Evolutionary conservation across 768 basidiomycete genomes (phyloP).

Genomic region (Mycena epipterygia): DNA sequence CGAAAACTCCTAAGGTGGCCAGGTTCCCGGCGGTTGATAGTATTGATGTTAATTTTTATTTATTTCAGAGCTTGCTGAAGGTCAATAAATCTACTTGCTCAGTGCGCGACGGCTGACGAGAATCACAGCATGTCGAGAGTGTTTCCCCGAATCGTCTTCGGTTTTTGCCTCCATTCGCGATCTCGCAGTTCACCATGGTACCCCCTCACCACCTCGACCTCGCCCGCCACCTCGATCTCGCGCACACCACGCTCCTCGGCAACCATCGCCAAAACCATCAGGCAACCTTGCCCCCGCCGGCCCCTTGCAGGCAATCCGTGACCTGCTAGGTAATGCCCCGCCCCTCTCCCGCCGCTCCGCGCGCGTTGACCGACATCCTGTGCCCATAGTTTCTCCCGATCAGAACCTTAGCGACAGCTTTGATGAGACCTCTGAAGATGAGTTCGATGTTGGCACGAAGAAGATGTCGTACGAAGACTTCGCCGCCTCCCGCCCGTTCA

Average conservation of each 20-base stretch:
- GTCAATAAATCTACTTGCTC: background rate
- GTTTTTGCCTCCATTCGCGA: background rate
- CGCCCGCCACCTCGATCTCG: slow-evolving; percentile 74
- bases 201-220: too few species aligned
- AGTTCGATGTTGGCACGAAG: slow-evolving; percentile 27
- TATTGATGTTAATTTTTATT: too few species aligned
- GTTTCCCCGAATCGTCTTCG: background rate
- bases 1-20: too few species aligned
- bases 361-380: background rate
- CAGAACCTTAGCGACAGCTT: slow-evolving; percentile 31
- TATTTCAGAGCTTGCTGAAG: background rate
- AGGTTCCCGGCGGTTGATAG: too few species aligned
- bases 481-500: slow-evolving; percentile 34
- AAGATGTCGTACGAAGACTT: slow-evolving; percentile 36
- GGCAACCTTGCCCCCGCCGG: slow-evolving; percentile 5
- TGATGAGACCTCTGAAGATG: slow-evolving; percentile 28
- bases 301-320: slow-evolving; percentile 30
- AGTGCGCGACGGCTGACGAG: background rate
- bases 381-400: slow-evolving; percentile 38
- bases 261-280: slow-evolving; percentile 48
- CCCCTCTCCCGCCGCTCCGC: background rate
- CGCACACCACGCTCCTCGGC: slow-evolving; percentile 61
- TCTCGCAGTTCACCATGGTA: background rate
- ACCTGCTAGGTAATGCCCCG: slow-evolving; percentile 32
- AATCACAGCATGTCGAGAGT: background rate